Conservation (phyloP, 169 alveolate genomes). For the Prorocentrum cordatum region DNA sequence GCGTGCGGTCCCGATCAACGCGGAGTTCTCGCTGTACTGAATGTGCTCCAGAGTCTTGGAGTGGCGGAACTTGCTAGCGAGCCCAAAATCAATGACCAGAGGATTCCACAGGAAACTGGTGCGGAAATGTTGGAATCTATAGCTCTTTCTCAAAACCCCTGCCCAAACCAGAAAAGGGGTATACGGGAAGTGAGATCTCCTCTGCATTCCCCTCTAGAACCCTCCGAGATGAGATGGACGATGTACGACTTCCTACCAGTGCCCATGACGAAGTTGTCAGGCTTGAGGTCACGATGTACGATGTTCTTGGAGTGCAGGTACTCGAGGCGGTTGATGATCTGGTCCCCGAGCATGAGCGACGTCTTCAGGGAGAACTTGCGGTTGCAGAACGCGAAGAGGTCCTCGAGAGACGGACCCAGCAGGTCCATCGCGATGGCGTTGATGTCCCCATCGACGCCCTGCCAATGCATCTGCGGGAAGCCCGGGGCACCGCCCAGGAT, state of each 20-base stretch:
- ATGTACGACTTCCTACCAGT: too few relatives aligned
- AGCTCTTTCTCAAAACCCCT: too few relatives aligned
- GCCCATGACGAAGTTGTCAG: too few relatives aligned
- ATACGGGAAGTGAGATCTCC: too few relatives aligned
- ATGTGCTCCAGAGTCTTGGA: constrained; percentile 90
- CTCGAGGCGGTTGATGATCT: constrained; percentile 87
- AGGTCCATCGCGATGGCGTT: constrained; percentile 77
- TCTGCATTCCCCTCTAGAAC: too few relatives aligned
- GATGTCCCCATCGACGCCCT: constrained; percentile 72
- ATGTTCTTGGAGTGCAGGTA: constrained; percentile 86
- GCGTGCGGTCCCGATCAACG: constrained; percentile 96
- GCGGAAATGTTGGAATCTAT: too few relatives aligned
- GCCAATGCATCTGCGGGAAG: constrained; percentile 71
- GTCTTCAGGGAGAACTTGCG: constrained; percentile 89
- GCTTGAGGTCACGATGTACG: constrained; percentile 91
- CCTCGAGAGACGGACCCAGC: constrained; percentile 78
- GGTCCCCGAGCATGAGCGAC: constrained; percentile 90
- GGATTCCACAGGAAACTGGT: too few relatives aligned
- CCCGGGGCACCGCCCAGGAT: too few relatives aligned
- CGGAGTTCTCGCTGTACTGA: constrained; percentile 92
- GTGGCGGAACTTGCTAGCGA: constrained; percentile 90
- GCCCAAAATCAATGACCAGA: constrained; percentile 92
- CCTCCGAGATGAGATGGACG: too few relatives aligned
- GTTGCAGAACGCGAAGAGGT: constrained; percentile 81
- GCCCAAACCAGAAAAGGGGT: too few relatives aligned